Conservation (phyloP, 2,329 filamentous ascomycete species). For the Aspergillus sp. region DNA sequence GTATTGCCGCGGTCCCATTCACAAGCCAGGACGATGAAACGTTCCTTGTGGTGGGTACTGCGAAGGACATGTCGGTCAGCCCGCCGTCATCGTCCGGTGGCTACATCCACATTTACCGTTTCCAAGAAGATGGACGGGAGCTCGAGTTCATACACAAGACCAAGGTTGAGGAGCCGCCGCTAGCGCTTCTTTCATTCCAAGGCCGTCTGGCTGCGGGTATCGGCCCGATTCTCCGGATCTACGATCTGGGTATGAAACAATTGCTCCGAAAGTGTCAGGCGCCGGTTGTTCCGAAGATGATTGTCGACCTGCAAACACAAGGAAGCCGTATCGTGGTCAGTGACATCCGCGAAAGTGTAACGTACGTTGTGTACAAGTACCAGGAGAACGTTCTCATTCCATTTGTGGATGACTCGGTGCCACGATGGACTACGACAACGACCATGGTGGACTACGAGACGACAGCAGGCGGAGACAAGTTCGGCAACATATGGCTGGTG, state of each 20-base stretch:
- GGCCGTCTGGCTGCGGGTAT: conserved; percentile 82
- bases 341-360: conserved; percentile 86
- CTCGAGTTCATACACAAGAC: conserved; percentile 97
- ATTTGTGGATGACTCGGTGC: conserved; percentile 82
- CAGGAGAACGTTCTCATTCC: conserved; percentile 87
- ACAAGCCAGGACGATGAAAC: conserved; percentile 79
- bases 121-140: conserved; percentile 77
- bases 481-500: conserved; percentile 91
- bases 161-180: conserved; percentile 78
- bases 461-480: conserved; percentile 90
- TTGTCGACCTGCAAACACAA: conserved; percentile 82
- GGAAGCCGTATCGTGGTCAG: conserved; percentile 86
- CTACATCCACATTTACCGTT: conserved; percentile 86
- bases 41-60: conserved; percentile 91
- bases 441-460: conserved; percentile 98
- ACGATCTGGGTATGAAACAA: conserved; percentile 88
- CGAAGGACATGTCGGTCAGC: conserved; percentile 76
- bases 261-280: conserved; percentile 87
- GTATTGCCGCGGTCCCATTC: conserved; percentile 76
- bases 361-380: conserved; percentile 88
- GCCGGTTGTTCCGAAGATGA: conserved; percentile 70
- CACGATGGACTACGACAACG: conserved; percentile 83
- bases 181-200: conserved; percentile 88
- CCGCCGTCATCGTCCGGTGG: conserved; percentile 70
- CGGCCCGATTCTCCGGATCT: conserved; percentile 73